Evolutionary conservation across 192 early-diverging fungal species (phyloP).

Genomic region (Umbelopsis sp.): DNA sequence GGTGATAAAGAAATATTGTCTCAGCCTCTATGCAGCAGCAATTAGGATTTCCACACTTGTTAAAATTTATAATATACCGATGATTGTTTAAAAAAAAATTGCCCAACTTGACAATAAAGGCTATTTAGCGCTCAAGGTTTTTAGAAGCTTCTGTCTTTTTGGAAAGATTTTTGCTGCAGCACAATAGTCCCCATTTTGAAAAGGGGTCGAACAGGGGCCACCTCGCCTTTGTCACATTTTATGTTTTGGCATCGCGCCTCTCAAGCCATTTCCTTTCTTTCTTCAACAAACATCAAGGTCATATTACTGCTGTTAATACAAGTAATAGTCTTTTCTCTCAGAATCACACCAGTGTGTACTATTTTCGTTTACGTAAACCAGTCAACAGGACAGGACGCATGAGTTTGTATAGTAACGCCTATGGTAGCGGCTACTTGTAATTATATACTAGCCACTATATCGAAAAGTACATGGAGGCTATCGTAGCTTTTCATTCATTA

Average conservation of each 20-base stretch:
- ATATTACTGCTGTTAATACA: background rate
- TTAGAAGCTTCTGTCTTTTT: too few species aligned
- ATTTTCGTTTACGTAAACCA: background rate
- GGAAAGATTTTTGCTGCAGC: too few species aligned
- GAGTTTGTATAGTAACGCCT: background rate
- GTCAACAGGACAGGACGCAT: background rate
- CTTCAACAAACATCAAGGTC: background rate
- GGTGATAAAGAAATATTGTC: too few species aligned
- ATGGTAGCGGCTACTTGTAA: background rate
- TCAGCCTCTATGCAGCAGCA: too few species aligned
- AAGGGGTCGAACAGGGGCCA: background rate
- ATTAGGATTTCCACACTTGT: too few species aligned
- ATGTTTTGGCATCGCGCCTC: background rate
- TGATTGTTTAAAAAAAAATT: too few species aligned
- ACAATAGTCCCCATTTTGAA: background rate
- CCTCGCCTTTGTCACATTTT: background rate
- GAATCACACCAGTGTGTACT: background rate
- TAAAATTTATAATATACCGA: too few species aligned
- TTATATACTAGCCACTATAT: background rate
- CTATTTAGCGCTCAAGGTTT: too few species aligned
- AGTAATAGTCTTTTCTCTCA: background rate
- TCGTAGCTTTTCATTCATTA: background rate
- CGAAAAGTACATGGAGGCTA: background rate
- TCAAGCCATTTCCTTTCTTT: constrained; percentile 12
- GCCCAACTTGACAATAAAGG: too few species aligned